Percentiles rank a stretch among this genome's conserved stretches.
These are phyloP conservation scores for Solanum arcanum DNA, from an alignment of 257 asterid genomes.

Conservation along the genomic window DNA sequence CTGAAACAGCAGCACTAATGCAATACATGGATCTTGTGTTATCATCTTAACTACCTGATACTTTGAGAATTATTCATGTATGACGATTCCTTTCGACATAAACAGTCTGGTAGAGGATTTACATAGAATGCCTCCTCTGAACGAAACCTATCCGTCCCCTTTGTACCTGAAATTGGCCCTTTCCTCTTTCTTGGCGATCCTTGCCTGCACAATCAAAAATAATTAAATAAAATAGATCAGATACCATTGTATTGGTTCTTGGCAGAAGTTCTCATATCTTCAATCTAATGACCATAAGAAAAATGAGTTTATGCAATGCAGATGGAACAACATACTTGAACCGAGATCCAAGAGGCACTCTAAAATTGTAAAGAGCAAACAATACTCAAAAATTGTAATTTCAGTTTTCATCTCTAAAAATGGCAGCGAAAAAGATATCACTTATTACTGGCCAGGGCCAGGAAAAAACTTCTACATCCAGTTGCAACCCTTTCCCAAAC, in stretches of 20 bases:
- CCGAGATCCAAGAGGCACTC: neutral
- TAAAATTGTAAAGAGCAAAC: neutral
- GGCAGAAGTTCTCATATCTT: neutral
- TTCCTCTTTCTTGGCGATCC: conserved; percentile 95
- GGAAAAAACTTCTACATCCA: neutral
- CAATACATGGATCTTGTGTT: neutral
- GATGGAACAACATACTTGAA: neutral
- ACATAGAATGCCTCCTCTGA: conserved; percentile 89
- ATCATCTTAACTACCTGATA: conserved; percentile 10
- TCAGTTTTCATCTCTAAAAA: neutral
- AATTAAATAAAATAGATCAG: neutral
- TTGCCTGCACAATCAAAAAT: conserved; percentile 45
- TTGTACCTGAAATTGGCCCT: conserved; percentile 82
- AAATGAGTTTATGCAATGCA: neutral
- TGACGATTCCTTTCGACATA: conserved; percentile 43
- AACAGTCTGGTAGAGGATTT: conserved; percentile 89
- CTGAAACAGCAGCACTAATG: neutral
- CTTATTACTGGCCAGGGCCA: neutral
- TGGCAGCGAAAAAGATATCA: neutral
- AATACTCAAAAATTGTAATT: neutral
- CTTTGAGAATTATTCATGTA: conserved; percentile 11
- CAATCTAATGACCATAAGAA: neutral
- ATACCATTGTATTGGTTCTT: neutral
- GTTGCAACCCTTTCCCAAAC: neutral
- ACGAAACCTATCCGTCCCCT: conserved; percentile 79